A percentile compares a stretch with the other conserved stretches of the same genome.
Evolutionary conservation across 306 rosid species (phyloP).

Genomic region (Lablab purpureus): DNA sequence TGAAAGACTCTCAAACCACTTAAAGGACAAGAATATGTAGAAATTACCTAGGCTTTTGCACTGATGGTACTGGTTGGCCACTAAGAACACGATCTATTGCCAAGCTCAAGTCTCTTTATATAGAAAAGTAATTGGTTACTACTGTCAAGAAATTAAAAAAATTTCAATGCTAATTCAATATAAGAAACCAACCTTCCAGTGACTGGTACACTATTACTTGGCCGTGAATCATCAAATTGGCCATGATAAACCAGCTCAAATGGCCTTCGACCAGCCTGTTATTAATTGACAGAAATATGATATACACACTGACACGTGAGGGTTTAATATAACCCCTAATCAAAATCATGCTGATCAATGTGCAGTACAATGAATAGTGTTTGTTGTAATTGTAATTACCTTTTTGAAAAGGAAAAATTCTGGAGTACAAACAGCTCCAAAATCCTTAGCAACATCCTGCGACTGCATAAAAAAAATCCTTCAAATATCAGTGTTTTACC

Average conservation of each 20-base stretch:
- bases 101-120: conserved; percentile 70
- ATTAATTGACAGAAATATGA: conserved; percentile 30
- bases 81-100: conserved; percentile 93
- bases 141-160: conserved; percentile 39
- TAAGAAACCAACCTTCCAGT: conserved; percentile 81
- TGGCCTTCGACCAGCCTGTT: conserved; percentile 97
- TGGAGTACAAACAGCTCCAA: conserved; percentile 95
- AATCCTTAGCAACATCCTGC: conserved; percentile 83
- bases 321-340: conserved; percentile 24
- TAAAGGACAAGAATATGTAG: conserved; percentile 37
- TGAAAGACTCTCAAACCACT: conserved; percentile 24
- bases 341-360: conserved; percentile 27
- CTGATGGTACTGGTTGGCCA: conserved; percentile 68
- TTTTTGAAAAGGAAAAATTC: conserved; percentile 87
- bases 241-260: conserved; percentile 95
- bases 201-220: conserved; percentile 71
- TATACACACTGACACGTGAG: conserved; percentile 11
- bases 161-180: conserved; percentile 25
- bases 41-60: conserved; percentile 77
- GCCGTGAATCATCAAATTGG: conserved; percentile 96
- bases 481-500: conserved; percentile 33
- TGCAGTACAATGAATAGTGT: background rate
- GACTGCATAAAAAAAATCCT: conserved; percentile 61
- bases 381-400: conserved; percentile 52
- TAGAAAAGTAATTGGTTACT: conserved; percentile 43